phyloP scores from a whole-genome alignment of 495 filamentous ascomycete genomes.

The Talaromyces liani region DNA sequence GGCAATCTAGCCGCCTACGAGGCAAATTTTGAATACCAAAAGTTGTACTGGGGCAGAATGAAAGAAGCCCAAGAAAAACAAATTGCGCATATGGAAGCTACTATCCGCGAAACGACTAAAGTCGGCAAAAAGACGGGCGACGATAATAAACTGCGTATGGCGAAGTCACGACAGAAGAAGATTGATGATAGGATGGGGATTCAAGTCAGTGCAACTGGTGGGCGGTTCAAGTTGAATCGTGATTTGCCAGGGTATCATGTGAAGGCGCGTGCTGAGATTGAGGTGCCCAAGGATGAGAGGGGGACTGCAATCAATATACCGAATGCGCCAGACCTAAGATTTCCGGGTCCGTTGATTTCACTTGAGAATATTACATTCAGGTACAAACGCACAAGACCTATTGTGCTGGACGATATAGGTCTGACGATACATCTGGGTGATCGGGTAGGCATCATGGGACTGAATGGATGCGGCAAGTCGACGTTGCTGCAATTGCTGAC shows the following conservation, averaged over 20 bases:
- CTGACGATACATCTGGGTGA: conserved; percentile 62
- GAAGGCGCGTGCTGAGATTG: conserved; percentile 54
- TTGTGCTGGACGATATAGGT: conserved; percentile 49
- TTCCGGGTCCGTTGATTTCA: conserved; percentile 63
- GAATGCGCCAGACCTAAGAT: conserved; percentile 57
- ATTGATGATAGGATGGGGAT: conserved; percentile 73
- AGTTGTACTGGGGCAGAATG: conserved; percentile 59
- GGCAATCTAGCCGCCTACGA: conserved; percentile 67
- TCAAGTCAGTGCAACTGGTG: conserved; percentile 60
- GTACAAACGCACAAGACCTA: conserved; percentile 36
- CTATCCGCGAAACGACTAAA: conserved; percentile 61
- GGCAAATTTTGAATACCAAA: conserved; percentile 54
- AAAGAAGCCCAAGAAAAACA: conserved; percentile 73
- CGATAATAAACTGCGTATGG: conserved; percentile 71
- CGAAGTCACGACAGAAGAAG: conserved; percentile 71
- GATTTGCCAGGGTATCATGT: conserved; percentile 57
- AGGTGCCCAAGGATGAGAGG: conserved; percentile 58
- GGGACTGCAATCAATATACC: conserved; percentile 50
- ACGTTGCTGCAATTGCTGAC: conserved; percentile 97
- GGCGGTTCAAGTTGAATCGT: conserved; percentile 70
- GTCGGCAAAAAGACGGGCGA: conserved; percentile 65
- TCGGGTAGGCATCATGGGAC: conserved; percentile 89
- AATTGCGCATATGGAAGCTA: conserved; percentile 66
- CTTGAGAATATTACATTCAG: conserved; percentile 57
- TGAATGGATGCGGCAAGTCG: conserved; percentile 96